A percentile compares a stretch with the other conserved stretches of the same genome.
Conservation (phyloP, 108 stramenopile genomes). For the Nitzschia sp. region DNA sequence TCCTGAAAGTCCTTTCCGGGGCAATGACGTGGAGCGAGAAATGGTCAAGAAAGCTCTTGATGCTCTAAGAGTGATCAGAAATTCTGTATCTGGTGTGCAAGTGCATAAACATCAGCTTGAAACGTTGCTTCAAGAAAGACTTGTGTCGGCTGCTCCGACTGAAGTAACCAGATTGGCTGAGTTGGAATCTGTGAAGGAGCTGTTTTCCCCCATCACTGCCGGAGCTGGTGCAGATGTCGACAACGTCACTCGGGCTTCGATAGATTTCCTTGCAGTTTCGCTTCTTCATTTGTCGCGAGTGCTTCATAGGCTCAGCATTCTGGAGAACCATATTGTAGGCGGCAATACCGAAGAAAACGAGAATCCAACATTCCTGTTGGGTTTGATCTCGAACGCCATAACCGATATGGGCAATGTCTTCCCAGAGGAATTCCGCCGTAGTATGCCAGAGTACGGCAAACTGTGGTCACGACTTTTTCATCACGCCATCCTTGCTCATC, state of each 20-base stretch:
- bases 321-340: slow-evolving; percentile 24
- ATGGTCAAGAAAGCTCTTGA: slow-evolving; percentile 9
- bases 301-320: slow-evolving; percentile 27
- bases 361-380: slow-evolving; percentile 23
- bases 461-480: slow-evolving; percentile 66
- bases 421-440: slow-evolving; percentile 19
- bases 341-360: slow-evolving; percentile 13
- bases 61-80: slow-evolving; percentile 1
- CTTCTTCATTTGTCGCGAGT: slow-evolving; percentile 35
- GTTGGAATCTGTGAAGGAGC: slow-evolving; percentile 27
- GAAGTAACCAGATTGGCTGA: slow-evolving; percentile 24
- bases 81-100: neutral
- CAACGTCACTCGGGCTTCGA: slow-evolving; percentile 6
- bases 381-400: slow-evolving; percentile 32
- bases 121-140: neutral
- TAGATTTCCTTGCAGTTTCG: slow-evolving; percentile 8
- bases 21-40: slow-evolving; percentile 18
- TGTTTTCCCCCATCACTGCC: slow-evolving; percentile 24
- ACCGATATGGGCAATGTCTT: slow-evolving; percentile 26
- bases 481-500: slow-evolving; percentile 44
- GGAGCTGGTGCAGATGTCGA: slow-evolving; percentile 7
- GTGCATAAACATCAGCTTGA: slow-evolving; percentile 3
- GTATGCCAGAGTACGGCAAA: slow-evolving; percentile 52
- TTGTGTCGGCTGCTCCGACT: slow-evolving; percentile 11
- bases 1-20: slow-evolving; percentile 7